A percentile compares a stretch with the other conserved stretches of the same genome.
phyloP scores from a whole-genome alignment of 495 filamentous ascomycete species.

The Annulohypoxylon stygium region DNA sequence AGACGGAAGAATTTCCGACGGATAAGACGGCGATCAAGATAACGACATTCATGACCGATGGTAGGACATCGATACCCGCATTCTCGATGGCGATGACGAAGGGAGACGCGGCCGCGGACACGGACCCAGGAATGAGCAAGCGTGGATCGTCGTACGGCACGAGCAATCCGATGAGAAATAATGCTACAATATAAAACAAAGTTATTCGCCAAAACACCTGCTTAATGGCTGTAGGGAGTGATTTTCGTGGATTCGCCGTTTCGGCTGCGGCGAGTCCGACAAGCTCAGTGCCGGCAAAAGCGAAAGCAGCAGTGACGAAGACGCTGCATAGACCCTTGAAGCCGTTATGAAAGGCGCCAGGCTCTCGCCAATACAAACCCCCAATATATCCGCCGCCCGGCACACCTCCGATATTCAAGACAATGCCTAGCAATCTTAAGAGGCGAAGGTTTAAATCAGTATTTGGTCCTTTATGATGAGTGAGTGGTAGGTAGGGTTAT shows the following conservation, averaged over 20 bases:
- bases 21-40: slow-evolving; percentile 90
- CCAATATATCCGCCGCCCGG: slow-evolving; percentile 84
- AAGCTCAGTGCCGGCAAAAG: slow-evolving; percentile 94
- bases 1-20: slow-evolving; percentile 89
- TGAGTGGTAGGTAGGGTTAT: slow-evolving; percentile 23
- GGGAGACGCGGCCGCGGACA: slow-evolving; percentile 77
- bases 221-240: slow-evolving; percentile 86
- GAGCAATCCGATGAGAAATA: slow-evolving; percentile 78
- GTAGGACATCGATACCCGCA: slow-evolving; percentile 79
- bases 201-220: slow-evolving; percentile 97
- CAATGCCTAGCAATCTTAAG: slow-evolving; percentile 77
- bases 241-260: slow-evolving; percentile 87
- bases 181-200: slow-evolving; percentile 84
- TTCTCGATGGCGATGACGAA: slow-evolving; percentile 91
- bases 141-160: slow-evolving; percentile 75
- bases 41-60: slow-evolving; percentile 89
- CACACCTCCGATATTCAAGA: slow-evolving; percentile 84
- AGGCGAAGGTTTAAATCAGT: slow-evolving; percentile 38
- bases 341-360: slow-evolving; percentile 90
- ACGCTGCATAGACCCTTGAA: slow-evolving; percentile 96
- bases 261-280: slow-evolving; percentile 92
- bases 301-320: slow-evolving; percentile 92
- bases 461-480: neutral
- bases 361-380: slow-evolving; percentile 82
- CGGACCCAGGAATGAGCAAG: slow-evolving; percentile 70